A percentile compares a stretch with the other conserved stretches of the same genome.
Evolutionary conservation across 805 yeast species (phyloP).

Genomic region (Lipomyces lipofer): DNA sequence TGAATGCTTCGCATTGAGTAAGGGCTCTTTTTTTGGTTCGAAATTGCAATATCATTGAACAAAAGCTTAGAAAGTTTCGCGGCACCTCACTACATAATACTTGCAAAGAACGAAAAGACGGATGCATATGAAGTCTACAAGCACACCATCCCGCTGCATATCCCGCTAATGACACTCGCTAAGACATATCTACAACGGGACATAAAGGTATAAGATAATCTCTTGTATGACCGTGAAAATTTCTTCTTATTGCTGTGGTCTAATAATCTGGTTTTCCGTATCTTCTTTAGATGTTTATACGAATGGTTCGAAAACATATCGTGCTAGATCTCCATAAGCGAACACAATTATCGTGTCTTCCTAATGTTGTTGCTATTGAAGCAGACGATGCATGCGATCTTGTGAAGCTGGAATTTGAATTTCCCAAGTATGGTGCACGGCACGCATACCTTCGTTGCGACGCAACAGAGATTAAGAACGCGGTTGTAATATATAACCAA

Average conservation of each 20-base stretch:
- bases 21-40: neutral
- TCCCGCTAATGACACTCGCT: constrained; percentile 15
- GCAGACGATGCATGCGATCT: constrained; percentile 29
- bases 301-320: constrained; percentile 16
- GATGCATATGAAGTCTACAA: constrained; percentile 10
- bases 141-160: constrained; percentile 28
- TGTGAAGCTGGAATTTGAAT: constrained; percentile 14
- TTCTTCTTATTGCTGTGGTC: neutral
- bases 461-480: constrained; percentile 11
- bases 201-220: constrained; percentile 17
- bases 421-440: constrained; percentile 3
- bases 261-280: too few species aligned
- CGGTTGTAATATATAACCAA: constrained; percentile 6
- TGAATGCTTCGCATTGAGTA: constrained; percentile 25
- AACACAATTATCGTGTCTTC: constrained; percentile 18
- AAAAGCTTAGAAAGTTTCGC: constrained; percentile 20
- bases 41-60: neutral
- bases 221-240: neutral
- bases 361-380: constrained; percentile 18
- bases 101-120: constrained; percentile 2
- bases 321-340: constrained; percentile 17
- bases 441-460: constrained; percentile 21
- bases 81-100: constrained; percentile 26
- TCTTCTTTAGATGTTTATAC: constrained; percentile 20
- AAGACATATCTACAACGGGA: constrained; percentile 15